Conservation (phyloP, 768 basidiomycete species). For the Mycena filopes region DNA sequence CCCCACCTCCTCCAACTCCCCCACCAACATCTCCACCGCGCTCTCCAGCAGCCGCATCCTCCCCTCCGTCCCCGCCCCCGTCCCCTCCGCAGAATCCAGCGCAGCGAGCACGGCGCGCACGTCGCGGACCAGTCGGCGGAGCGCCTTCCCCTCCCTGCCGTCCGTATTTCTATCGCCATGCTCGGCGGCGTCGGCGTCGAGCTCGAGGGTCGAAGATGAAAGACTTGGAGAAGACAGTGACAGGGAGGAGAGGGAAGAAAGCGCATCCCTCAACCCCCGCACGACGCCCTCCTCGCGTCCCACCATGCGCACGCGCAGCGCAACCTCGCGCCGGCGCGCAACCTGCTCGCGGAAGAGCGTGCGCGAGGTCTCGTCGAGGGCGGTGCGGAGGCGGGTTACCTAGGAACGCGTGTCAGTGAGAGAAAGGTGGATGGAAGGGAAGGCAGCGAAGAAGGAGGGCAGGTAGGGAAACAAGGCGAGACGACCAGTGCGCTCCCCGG, state of each 20-base stretch:
- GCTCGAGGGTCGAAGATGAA: no score
- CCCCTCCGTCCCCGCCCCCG: constrained; percentile 59
- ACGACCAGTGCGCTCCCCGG: background rate
- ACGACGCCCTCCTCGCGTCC: constrained; percentile 71
- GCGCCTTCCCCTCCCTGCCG: constrained; percentile 30
- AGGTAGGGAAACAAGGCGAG: background rate
- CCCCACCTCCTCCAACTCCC: constrained; percentile 59
- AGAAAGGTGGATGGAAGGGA: background rate
- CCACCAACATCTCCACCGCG: constrained; percentile 61
- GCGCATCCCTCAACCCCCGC: constrained; percentile 62
- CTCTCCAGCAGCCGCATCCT: constrained; percentile 61
- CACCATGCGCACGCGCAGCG: constrained; percentile 68
- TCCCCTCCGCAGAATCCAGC: constrained; percentile 44
- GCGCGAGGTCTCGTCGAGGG: constrained; percentile 76
- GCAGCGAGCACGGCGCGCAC: constrained; percentile 46
- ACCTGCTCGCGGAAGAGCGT: constrained; percentile 78
- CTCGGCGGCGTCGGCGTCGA: no score
- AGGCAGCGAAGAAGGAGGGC: background rate
- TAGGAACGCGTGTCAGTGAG: background rate
- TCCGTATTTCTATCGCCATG: constrained; percentile 5
- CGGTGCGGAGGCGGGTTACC: constrained; percentile 43
- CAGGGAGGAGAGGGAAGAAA: no score
- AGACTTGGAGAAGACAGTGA: no score
- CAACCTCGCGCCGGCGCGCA: constrained; percentile 78
- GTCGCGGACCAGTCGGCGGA: constrained; percentile 36